These are phyloP conservation scores for Eutreptiella sp. DNA, from an alignment of 208 protist genomes.

Conservation along the genomic window DNA sequence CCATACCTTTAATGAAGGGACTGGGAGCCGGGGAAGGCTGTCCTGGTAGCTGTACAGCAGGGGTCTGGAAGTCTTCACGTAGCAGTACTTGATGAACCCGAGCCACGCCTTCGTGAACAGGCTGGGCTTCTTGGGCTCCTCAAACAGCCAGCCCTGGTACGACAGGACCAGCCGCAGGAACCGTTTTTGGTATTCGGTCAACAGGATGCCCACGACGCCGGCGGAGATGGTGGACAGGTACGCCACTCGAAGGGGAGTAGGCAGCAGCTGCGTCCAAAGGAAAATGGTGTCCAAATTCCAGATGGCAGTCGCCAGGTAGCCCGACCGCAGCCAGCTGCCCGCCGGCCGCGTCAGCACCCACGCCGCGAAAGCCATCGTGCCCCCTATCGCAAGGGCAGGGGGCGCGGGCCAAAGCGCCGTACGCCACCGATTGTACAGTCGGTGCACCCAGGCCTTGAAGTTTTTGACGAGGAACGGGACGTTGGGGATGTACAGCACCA, in stretches of 20 bases:
- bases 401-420: too few species aligned
- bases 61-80: too few species aligned
- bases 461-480: conserved; percentile 46
- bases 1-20: too few species aligned
- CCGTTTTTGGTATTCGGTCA: conserved; percentile 60
- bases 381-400: too few species aligned
- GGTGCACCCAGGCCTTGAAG: conserved; percentile 39
- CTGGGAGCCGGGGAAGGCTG: too few species aligned
- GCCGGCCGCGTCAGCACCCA: conserved; percentile 1
- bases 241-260: conserved; percentile 34
- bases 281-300: conserved; percentile 48
- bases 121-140: too few species aligned
- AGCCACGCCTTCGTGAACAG: conserved; percentile 54
- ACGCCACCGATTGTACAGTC: conserved; percentile 55
- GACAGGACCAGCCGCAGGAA: conserved; percentile 53
- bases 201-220: too few species aligned
- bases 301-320: conserved; percentile 9
- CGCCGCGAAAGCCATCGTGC: too few species aligned
- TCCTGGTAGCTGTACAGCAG: too few species aligned
- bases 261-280: conserved; percentile 41
- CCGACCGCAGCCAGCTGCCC: conserved; percentile 37
- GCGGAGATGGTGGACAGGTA: conserved; percentile 41
- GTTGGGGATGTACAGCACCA: conserved; percentile 66
- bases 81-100: conserved; percentile 46
- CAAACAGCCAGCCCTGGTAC: conserved; percentile 62